phyloP scores from a whole-genome alignment of 441 rosid genomes.

The Syzygium malaccense region DNA sequence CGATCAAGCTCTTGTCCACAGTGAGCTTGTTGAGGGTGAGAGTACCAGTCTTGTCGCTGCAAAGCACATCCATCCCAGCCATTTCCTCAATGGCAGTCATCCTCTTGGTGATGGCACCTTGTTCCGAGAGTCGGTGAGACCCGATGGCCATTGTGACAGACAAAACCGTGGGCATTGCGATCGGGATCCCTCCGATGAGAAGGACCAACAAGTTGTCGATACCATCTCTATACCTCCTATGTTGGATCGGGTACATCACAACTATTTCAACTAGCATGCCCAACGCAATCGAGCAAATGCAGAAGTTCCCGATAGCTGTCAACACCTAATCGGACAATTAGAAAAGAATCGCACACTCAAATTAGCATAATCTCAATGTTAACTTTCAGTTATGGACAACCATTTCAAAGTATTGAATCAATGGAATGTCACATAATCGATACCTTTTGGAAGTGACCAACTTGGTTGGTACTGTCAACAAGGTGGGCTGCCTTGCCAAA shows the following conservation, averaged over 20 bases:
- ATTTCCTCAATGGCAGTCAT: conserved; percentile 13
- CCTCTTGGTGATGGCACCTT: conserved; percentile 14
- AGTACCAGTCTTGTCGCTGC: conserved; percentile 11
- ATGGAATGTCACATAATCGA: not conserved
- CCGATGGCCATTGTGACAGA: not conserved
- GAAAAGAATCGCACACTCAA: not conserved
- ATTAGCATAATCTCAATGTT: not conserved
- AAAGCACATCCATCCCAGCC: conserved; percentile 12
- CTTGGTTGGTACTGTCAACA: conserved; percentile 84
- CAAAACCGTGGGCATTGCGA: not conserved
- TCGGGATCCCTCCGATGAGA: not conserved
- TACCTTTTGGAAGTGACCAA: conserved; percentile 96
- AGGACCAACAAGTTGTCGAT: not conserved
- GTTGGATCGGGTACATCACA: not conserved
- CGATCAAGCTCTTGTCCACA: conserved; percentile 10
- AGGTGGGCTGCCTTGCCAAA: conserved; percentile 98
- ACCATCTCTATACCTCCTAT: not conserved
- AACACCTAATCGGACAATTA: not conserved
- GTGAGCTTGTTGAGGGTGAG: conserved; percentile 9
- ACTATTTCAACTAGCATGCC: not conserved
- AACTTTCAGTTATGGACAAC: not conserved
- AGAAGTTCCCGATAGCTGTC: not conserved
- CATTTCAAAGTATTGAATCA: not conserved
- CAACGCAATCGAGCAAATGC: not conserved
- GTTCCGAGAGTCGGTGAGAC: conserved; percentile 10